Evolutionary conservation across 345 rosid genomes (phyloP), one percentile per base, ranked within the genome.

Genomic region (Brassica nigra): DNA sequence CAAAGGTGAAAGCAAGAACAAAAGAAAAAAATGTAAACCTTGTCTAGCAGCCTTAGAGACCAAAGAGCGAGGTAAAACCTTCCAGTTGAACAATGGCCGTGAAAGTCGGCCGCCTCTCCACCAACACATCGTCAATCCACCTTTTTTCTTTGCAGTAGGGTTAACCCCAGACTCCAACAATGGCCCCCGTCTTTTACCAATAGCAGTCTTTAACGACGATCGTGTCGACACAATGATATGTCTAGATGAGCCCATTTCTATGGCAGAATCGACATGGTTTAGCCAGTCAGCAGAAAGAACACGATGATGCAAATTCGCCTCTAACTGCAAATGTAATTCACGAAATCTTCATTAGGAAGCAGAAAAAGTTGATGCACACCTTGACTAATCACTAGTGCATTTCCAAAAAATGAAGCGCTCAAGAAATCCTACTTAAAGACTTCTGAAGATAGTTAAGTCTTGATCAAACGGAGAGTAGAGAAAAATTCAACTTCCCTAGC

Each of bases 21-120:
- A 52, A 84, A 72, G 82, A 81, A 9, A 80, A 73, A 83, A 44
- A 71, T 78, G 52, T 70, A 76, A 80, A 95, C 99, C 99, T 89
- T 91, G 89, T 88, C 94, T 87, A 67, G 99, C 97, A 80, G 97
- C 97, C 86, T 88, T 95, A 52, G 89, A 87, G 61, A 78, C 86
- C 81, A 95, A 79, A 73, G 88, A 78, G 62, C 29, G 73, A 76
- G 98, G 98, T 77, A 93, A 83, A 57, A 68, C 90, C 87, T 95
- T 95, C 97, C 98, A 95, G 76, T 73, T 90, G 86, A 90, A 93
- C 80, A 93, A 70, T 76, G 70, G 87, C 71, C 92, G 89, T 76
- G 99, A 92, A 70, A 92, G 71, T 79, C 80, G 80, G 68, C 99
- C 99, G 70, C 99, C 99, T 75, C 99, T 95, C 98, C 98, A 90